Evolutionary conservation across 495 filamentous ascomycete species (phyloP), one percentile per base, ranked within the genome.

Genomic region (Lasiosphaeria ovina): DNA sequence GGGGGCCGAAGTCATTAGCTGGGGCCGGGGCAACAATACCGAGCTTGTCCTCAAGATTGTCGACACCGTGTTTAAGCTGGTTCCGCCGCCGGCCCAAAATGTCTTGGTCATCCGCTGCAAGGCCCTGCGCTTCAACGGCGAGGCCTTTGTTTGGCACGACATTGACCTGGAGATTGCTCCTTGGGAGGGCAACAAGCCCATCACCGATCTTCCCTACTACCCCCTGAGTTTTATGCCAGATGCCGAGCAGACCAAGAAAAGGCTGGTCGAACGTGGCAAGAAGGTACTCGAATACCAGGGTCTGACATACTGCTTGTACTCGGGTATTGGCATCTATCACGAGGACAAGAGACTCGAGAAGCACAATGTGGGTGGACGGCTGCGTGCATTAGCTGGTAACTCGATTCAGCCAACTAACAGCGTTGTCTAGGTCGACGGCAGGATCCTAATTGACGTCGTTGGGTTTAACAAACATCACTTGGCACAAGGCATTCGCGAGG

Each of bases 401-500:
- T 11, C 44, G 12, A 47, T 47, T 47, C 12, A 3, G 12, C 16
- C 5, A 47, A 5, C 5, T 47, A 5, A 4, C 12, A 47, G 38
- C 7, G 1, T 47, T 47, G 5, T n/a, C 44, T 47, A 47, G 44
- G 44, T 76, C 6, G 63, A 68, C 8, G 66, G 75, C 9, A 58
- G 75, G 8, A 65, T 76, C 31, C 61, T 77, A 4, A 62, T 76
- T 35, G 75, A 77, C 57, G 66, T 69, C 7, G 55, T 70, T 32
- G 74, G 74, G 5, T 77, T 72, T 59, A 66, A 71, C 50, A 74
- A 73, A 59, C 66, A 73, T 49, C 66, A 74, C 40, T 66, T 71
- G 24, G 64, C 69, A 9, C 58, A 69, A 38, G 63, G 69, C 12
- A 59, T 59, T 17, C 58, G 61, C 32, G 69, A 68, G 58, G 62